Evolutionary conservation across 1,284 basidiomycete genomes (phyloP).

Genomic region (Dichomitus squalens): DNA sequence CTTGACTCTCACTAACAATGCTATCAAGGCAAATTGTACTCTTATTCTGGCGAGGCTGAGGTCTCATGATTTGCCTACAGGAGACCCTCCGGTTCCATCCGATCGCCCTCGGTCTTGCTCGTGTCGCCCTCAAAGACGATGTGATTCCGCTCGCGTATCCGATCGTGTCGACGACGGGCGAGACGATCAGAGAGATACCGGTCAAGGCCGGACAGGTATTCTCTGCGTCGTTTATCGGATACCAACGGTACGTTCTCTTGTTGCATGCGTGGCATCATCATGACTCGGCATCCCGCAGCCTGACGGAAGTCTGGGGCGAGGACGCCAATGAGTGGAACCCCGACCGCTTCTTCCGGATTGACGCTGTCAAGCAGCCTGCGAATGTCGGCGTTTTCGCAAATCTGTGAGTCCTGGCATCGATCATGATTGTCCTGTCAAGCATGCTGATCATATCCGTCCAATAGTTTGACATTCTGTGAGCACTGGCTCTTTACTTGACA

Average conservation of each 20-base stretch:
- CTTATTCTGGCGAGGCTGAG: neutral
- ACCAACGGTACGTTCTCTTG: constrained; percentile 35
- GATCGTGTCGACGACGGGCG: constrained; percentile 33
- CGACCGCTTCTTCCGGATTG: constrained; percentile 4
- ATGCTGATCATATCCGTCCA: neutral
- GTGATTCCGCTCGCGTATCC: constrained; percentile 42
- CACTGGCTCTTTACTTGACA: neutral
- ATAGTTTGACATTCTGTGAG: constrained; percentile 16
- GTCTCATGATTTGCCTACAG: constrained; percentile 13
- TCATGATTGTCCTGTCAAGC: no score
- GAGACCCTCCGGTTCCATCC: constrained; percentile 44
- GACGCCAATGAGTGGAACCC: constrained; percentile 37
- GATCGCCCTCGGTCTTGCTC: constrained; percentile 32
- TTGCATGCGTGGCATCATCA: neutral
- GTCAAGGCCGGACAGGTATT: constrained; percentile 41
- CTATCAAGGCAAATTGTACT: neutral
- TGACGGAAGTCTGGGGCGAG: constrained; percentile 46
- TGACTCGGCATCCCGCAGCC: constrained; percentile 17
- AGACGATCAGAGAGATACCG: constrained; percentile 35
- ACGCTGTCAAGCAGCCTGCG: constrained; percentile 28
- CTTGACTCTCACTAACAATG: constrained; percentile 22
- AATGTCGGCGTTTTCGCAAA: constrained; percentile 52
- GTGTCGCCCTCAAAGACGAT: constrained; percentile 36
- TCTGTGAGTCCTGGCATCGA: constrained; percentile 42
- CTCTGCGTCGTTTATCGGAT: constrained; percentile 31